These are phyloP conservation scores for Globisporangium solare DNA, from an alignment of 352 stramenopile genomes.

Conservation along the genomic window DNA sequence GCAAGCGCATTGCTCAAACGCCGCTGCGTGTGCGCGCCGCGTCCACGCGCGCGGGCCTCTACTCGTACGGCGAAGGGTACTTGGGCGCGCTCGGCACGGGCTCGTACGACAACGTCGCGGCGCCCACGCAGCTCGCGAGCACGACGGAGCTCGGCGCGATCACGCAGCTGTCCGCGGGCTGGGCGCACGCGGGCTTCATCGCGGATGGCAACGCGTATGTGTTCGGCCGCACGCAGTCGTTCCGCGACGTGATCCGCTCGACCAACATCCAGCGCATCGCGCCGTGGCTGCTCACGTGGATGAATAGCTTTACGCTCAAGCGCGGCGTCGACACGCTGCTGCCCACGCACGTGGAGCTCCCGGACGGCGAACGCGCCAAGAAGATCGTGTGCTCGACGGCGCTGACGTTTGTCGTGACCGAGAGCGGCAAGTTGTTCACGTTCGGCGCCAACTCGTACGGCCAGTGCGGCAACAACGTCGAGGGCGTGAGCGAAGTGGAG, in stretches of 20 bases:
- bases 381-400: slow-evolving; percentile 85
- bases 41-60: slow-evolving; percentile 24
- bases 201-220: slow-evolving; percentile 68
- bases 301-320: slow-evolving; percentile 68
- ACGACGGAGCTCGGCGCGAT: slow-evolving; percentile 37
- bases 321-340: slow-evolving; percentile 62
- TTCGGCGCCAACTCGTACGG: slow-evolving; percentile 77
- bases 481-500: slow-evolving; percentile 52
- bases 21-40: neutral
- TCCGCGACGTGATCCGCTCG: slow-evolving; percentile 76
- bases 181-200: slow-evolving; percentile 74
- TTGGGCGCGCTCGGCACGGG: slow-evolving; percentile 69
- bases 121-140: slow-evolving; percentile 37
- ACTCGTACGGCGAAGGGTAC: slow-evolving; percentile 78
- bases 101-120: slow-evolving; percentile 47
- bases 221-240: slow-evolving; percentile 78
- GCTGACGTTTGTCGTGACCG: slow-evolving; percentile 68
- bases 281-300: slow-evolving; percentile 58
- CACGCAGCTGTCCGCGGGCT: slow-evolving; percentile 67
- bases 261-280: slow-evolving; percentile 83
- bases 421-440: slow-evolving; percentile 76
- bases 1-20: neutral
- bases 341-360: slow-evolving; percentile 50
- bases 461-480: slow-evolving; percentile 65
- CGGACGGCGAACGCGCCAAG: slow-evolving; percentile 49